phyloP scores from a whole-genome alignment of 2,329 filamentous ascomycete genomes.

The Diaporthe batatas region DNA sequence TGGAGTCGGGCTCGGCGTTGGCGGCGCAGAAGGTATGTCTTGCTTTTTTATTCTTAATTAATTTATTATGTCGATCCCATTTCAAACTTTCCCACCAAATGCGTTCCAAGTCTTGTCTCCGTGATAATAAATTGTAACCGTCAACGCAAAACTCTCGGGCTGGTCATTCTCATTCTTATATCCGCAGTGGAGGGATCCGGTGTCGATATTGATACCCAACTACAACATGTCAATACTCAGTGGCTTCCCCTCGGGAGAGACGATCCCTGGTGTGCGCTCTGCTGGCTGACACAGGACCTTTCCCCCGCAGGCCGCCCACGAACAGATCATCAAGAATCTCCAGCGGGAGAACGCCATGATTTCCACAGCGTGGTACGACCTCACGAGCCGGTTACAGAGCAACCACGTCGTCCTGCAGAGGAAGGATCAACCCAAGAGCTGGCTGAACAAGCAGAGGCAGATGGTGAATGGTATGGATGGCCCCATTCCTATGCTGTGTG shows the following conservation, averaged over 20 bases:
- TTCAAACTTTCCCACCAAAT: constrained; percentile 4
- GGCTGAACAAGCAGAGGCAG: constrained; percentile 86
- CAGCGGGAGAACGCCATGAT: constrained; percentile 84
- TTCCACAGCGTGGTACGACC: constrained; percentile 87
- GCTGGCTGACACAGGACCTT: constrained; percentile 36
- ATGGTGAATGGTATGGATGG: constrained; percentile 69
- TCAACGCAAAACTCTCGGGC: constrained; percentile 22
- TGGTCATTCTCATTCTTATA: constrained; percentile 37
- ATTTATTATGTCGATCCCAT: constrained; percentile 25
- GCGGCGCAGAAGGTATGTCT: constrained; percentile 67
- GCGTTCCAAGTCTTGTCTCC: constrained; percentile 30
- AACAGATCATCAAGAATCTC: constrained; percentile 75
- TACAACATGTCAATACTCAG: constrained; percentile 37
- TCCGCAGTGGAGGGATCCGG: constrained; percentile 36
- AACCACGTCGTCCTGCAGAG: constrained; percentile 85
- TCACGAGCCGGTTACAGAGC: constrained; percentile 82
- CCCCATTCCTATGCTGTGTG: neutral
- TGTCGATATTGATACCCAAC: constrained; percentile 37
- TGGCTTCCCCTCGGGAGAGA: constrained; percentile 28
- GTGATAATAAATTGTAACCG: constrained; percentile 20
- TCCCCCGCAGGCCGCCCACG: constrained; percentile 59
- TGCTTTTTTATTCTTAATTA: constrained; percentile 35
- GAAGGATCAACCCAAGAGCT: constrained; percentile 82
- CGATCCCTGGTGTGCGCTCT: constrained; percentile 31
- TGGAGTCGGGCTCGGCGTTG: constrained; percentile 62